These are phyloP conservation scores for Daldinia eschscholtzii DNA, from an alignment of 2,329 filamentous ascomycete species.

Conservation along the genomic window DNA sequence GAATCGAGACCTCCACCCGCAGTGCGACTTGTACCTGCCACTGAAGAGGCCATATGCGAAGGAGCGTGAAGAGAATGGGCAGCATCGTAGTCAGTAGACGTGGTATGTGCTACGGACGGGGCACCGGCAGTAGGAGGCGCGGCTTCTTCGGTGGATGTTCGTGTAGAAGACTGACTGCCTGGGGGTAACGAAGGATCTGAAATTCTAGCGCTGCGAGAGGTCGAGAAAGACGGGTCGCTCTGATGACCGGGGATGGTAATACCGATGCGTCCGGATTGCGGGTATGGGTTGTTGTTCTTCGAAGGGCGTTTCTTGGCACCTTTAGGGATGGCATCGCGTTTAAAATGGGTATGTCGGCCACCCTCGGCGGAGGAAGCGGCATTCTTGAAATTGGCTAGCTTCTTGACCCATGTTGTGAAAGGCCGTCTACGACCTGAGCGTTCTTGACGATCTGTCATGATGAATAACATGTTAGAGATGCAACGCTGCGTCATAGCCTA, in stretches of 20 bases:
- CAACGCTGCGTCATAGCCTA: slow-evolving; percentile 16
- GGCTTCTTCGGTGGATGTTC: slow-evolving; percentile 70
- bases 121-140: slow-evolving; percentile 72
- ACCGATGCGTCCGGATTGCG: slow-evolving; percentile 76
- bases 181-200: slow-evolving; percentile 67
- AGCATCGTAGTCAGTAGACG: slow-evolving; percentile 86
- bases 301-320: slow-evolving; percentile 69
- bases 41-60: slow-evolving; percentile 76
- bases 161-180: slow-evolving; percentile 69
- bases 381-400: slow-evolving; percentile 85
- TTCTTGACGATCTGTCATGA: slow-evolving; percentile 72
- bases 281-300: slow-evolving; percentile 92
- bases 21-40: slow-evolving; percentile 80
- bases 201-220: slow-evolving; percentile 62
- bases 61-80: slow-evolving; percentile 79
- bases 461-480: slow-evolving; percentile 44
- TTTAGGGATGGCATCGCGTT: slow-evolving; percentile 57
- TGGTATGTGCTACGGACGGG: slow-evolving; percentile 81
- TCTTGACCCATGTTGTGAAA: slow-evolving; percentile 95
- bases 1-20: slow-evolving; percentile 74
- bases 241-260: slow-evolving; percentile 53
- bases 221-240: slow-evolving; percentile 69
- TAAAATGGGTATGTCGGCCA: slow-evolving; percentile 56
- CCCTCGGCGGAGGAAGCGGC: slow-evolving; percentile 71
- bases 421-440: slow-evolving; percentile 79